Evolutionary conservation across 2,329 filamentous ascomycete species (phyloP).

Genomic region (Aulographum hederae): DNA sequence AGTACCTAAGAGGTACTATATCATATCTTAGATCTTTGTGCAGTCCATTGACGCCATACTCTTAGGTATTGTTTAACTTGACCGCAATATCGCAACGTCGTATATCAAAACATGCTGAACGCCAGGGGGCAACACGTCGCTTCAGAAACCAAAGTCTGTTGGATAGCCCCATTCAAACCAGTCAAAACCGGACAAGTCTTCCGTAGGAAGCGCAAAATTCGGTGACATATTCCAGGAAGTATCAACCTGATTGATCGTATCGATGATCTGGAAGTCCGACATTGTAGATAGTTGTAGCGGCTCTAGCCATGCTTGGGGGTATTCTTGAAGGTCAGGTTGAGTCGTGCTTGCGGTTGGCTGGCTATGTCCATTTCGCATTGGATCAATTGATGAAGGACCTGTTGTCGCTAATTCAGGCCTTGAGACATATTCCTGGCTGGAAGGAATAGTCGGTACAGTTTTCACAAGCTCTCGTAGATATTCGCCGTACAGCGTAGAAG

Average conservation of each 20-base stretch:
- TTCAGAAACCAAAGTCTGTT: slow-evolving; percentile 14
- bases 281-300: slow-evolving; percentile 47
- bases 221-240: slow-evolving; percentile 35
- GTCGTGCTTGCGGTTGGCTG: neutral
- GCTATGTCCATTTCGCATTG: neutral
- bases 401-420: neutral
- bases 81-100: no score
- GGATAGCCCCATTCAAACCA: slow-evolving; percentile 18
- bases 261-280: slow-evolving; percentile 50
- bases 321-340: no score
- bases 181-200: slow-evolving; percentile 24
- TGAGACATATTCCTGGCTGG: neutral
- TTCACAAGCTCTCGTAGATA: slow-evolving; percentile 29
- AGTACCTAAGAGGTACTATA: no score
- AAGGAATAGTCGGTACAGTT: slow-evolving; percentile 9
- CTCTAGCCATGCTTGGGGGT: slow-evolving; percentile 24
- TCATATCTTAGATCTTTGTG: no score
- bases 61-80: no score
- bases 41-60: no score
- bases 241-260: slow-evolving; percentile 44
- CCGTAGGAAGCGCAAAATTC: slow-evolving; percentile 38
- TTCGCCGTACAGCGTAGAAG: slow-evolving; percentile 41
- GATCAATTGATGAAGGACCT: neutral
- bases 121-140: no score
- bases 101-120: no score